Percentiles rank a stretch among this genome's conserved stretches.
These are phyloP conservation scores for Pseudogymnoascus sp. DNA, from an alignment of 2,329 filamentous ascomycete genomes.

Conservation along the genomic window DNA sequence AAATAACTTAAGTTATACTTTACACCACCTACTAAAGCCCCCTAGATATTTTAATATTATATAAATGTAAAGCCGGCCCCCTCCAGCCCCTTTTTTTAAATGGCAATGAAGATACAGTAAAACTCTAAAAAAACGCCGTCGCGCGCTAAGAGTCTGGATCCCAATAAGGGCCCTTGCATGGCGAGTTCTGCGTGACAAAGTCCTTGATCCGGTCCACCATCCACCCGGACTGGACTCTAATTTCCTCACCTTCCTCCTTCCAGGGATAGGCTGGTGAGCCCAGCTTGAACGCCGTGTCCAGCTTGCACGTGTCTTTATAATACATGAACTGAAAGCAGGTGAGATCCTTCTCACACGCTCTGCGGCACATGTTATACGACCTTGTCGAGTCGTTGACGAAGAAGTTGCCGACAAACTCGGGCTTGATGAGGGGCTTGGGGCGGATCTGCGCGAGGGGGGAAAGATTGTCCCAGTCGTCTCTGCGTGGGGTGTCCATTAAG, in stretches of 20 bases:
- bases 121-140: not conserved
- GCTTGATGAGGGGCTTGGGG: constrained; percentile 34
- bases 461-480: constrained; percentile 45
- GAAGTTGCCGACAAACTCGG: constrained; percentile 31
- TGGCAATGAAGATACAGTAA: not conserved
- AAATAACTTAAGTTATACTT: too few species aligned
- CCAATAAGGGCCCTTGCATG: not conserved
- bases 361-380: constrained; percentile 37
- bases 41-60: not conserved
- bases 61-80: not conserved
- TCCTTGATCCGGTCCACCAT: constrained; percentile 8
- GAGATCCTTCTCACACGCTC: constrained; percentile 35
- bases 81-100: not conserved
- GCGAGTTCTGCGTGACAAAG: not conserved
- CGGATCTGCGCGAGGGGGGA: constrained; percentile 41
- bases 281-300: not conserved
- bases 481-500: constrained; percentile 31
- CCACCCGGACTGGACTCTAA: constrained; percentile 11
- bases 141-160: not conserved
- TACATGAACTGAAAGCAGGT: constrained; percentile 31
- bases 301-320: constrained; percentile 16
- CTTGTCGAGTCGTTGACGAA: constrained; percentile 1
- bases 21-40: not conserved
- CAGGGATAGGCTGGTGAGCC: constrained; percentile 11
- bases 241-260: constrained; percentile 11